Evolutionary conservation across 2,329 filamentous ascomycete species (phyloP).

Genomic region (Cladosporium sp.): DNA sequence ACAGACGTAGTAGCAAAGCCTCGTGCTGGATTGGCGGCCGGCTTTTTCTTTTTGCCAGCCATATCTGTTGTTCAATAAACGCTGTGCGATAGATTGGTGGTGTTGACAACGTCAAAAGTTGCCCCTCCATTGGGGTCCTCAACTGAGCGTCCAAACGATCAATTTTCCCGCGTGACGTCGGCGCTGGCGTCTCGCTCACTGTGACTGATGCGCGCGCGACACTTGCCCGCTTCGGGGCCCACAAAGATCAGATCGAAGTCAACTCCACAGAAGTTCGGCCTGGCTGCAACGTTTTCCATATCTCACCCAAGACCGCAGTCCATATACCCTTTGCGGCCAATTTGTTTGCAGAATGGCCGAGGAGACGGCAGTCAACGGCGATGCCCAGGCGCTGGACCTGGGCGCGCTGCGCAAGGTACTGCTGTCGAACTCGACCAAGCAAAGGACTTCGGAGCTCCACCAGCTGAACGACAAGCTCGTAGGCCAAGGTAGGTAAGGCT

Average conservation of each 20-base stretch:
- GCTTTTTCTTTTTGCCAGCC: conserved; percentile 77
- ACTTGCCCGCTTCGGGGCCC: not conserved
- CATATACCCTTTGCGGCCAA: not conserved
- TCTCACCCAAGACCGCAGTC: conserved; percentile 2
- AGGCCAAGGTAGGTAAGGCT: conserved; percentile 35
- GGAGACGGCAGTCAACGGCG: conserved; percentile 18
- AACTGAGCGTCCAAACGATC: not conserved
- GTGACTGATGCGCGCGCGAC: not conserved
- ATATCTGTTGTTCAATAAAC: conserved; percentile 10
- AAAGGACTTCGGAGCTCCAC: conserved; percentile 39
- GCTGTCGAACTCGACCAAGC: conserved; percentile 44
- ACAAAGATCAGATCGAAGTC: not conserved
- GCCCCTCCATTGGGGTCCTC: not conserved
- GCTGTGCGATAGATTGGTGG: not conserved
- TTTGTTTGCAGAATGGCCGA: conserved; percentile 18
- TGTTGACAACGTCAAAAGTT: not conserved
- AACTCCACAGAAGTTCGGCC: not conserved
- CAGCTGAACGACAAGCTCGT: conserved; percentile 38
- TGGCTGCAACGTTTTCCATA: conserved; percentile 3
- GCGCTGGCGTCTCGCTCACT: not conserved
- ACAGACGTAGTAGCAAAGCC: conserved; percentile 92
- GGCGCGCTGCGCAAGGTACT: conserved; percentile 32
- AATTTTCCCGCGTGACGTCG: not conserved
- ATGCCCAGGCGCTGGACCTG: conserved; percentile 16
- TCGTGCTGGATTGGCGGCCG: conserved; percentile 75